Evolutionary conservation across 2,329 filamentous ascomycete genomes (phyloP), one percentile per base, ranked within the genome.

Genomic region (Claviceps paspali): DNA sequence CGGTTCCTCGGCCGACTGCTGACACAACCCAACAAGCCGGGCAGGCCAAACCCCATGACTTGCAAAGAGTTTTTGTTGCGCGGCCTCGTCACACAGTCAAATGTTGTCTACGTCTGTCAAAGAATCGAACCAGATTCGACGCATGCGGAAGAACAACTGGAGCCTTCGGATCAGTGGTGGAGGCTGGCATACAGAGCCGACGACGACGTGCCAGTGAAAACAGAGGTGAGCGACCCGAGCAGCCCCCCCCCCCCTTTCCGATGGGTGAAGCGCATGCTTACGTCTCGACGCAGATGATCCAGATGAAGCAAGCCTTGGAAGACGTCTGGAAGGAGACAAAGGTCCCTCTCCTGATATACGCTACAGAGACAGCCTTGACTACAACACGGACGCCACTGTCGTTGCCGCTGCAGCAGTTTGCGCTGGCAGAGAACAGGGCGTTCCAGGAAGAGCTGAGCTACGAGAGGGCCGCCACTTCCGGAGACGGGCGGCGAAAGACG

Each of bases 141-240:
- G 35, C 62, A 67, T 12, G 33, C 65, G n/a, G 58, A 53, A 1
- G 59, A 56, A 23, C 41, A 43, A 4, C 36, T 54, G 3, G 43
- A 47, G 17, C 41, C 49, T 4, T 43, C 43, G 12, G 68, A 72
- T 36, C 69, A 73, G 47, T 75, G 70, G 70, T 75, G 70, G 70
- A 63, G 63, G 43, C 53, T 74, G 32, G 55, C 62, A 26, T 69
- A 64, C 42, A 49, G 51, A 17, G 48, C 56, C 10, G 47, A 53
- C 12, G 59, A 60, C 9, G 46, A 55, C 5, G 53, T 58, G 33
- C 63, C 67, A n/a, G 55, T 67, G 21, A 62, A 57, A 43, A 55
- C 64, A 12, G 65, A 72, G 61, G 70, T 72, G 58, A 35, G 57
- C 32, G 17, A 17, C n/a, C 4, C 4, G 12, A 6, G 22, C 22